Evolutionary conservation across 2,329 filamentous ascomycete genomes (phyloP), one percentile per base, ranked within the genome.

Genomic region (Aspergillus phoenicis): DNA sequence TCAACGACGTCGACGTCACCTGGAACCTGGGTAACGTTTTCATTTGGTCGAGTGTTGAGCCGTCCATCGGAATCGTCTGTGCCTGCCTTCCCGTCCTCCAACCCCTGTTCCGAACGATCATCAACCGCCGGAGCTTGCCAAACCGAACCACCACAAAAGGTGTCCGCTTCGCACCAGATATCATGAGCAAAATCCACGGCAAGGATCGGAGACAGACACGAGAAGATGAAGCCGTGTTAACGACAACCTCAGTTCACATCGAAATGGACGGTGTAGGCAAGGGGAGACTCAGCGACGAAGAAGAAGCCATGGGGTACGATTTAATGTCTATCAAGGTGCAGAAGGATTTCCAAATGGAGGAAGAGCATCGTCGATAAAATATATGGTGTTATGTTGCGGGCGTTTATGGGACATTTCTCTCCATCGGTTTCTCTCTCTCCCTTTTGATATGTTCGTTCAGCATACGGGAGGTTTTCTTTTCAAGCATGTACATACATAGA

Each of bases 31-130:
- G 64, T 10, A 61, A 66, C 36, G 66, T 58, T 0, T 63, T 66
- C 38, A 67, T 68, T 41, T 67, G 66, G 65, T 65, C 66, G 38
- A 67, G 57, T 39, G 63, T 69, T 39, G 66, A 69, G 22, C 65
- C 66, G n/a, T 66, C 63, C 47, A 63, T 68, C 17, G 66, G 65
- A 2, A 66, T 68, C 5, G 61, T 69, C 39, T 62, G 67, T 28
- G 66, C 67, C 6, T 68, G 66, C 43, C 61, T 68, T 8, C 66
- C 66, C 1, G 64, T 64, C 2, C 52, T 69, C 0, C 58, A 60
- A 11, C 66, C 62, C 1, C 59, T 66, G 3, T 52, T 68, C 15
- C 64, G 60, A 22, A 55, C 24, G 5, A 55, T 55, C 11, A 28
- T 55, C 15, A 55, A 55, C n/a, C 52, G 52, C 52, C 7, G 20